These are phyloP conservation scores for Marasmius tenuissimus DNA, from an alignment of 1,284 basidiomycete genomes.

Conservation along the genomic window DNA sequence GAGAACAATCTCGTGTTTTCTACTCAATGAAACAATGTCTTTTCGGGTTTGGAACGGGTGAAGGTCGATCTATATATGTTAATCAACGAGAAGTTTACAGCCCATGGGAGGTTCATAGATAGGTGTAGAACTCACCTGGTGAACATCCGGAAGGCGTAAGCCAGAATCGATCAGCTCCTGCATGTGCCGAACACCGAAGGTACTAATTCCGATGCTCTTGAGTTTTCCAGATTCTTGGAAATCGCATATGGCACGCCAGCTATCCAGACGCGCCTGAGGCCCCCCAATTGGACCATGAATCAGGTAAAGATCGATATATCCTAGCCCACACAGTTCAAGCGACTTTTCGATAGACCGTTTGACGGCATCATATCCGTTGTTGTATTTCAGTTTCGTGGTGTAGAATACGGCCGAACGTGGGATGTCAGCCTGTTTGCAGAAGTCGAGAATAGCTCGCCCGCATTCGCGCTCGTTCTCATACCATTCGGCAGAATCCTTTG, in stretches of 20 bases:
- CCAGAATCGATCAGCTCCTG: slow-evolving; percentile 55
- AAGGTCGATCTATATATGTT: slow-evolving; percentile 48
- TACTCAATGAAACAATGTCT: slow-evolving; percentile 65
- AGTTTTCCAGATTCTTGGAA: slow-evolving; percentile 62
- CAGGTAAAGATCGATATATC: slow-evolving; percentile 69
- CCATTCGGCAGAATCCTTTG: slow-evolving; percentile 59
- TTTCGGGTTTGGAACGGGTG: slow-evolving; percentile 75
- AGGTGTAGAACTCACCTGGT: slow-evolving; percentile 51
- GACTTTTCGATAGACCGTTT: slow-evolving; percentile 54
- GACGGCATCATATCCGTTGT: slow-evolving; percentile 51
- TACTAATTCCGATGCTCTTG: slow-evolving; percentile 70
- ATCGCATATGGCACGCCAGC: slow-evolving; percentile 57
- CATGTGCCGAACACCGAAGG: slow-evolving; percentile 68
- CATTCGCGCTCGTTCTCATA: slow-evolving; percentile 70
- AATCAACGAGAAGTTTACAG: neutral
- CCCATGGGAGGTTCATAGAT: neutral
- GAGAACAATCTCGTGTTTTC: slow-evolving; percentile 57
- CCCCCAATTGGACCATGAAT: slow-evolving; percentile 67
- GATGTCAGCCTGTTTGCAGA: slow-evolving; percentile 42
- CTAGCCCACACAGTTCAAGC: slow-evolving; percentile 51
- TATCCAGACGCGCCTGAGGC: slow-evolving; percentile 47
- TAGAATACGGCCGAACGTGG: slow-evolving; percentile 63
- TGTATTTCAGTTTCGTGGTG: slow-evolving; percentile 68
- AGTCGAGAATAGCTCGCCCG: slow-evolving; percentile 61
- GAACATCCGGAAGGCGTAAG: slow-evolving; percentile 56